Evolutionary conservation across 352 stramenopile species (phyloP), one percentile per base, ranked within the genome.

Genomic region (Aphanomyces astaci): DNA sequence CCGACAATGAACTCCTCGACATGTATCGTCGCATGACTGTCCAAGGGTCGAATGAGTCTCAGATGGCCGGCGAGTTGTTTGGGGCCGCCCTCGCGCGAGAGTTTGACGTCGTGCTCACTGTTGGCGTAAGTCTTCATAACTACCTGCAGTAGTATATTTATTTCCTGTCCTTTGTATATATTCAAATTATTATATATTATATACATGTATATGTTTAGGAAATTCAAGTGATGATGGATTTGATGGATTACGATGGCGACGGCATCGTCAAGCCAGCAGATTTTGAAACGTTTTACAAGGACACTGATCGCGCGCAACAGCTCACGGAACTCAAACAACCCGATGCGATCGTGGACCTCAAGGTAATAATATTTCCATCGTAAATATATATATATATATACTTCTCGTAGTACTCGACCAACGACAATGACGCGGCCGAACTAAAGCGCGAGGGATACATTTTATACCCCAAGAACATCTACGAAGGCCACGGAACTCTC

Each of bases 1-100:
- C 80, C 1, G 84, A 93, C 55, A 91, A 89, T 63, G 84, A 93
- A 60, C 85, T 91, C 17, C 74, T 77, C 22, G 84, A 93, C 49
- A 88, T 76, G 3, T 93, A 91, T 45, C 83, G 84, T 13, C 75
- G 84, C 31, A 62, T 93, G 30, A 70, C 76, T 1, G 74, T 66
- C 45, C 27, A 64, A 1, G 79, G 80, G 19, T 67, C 72, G 17
- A 76, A 66, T 4, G 75, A 71, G 31, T 52, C 32, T 1, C n/a
- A 51, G 10, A 77, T 93, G 54, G 75, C 79, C 3, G 72, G 77
- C 0, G 81, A 89, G 25, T 71, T 90, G 0, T 78, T 93, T 33
- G 81, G 90, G 27, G 71, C 76, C 0, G 76, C 82, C 1, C 79
- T 93, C 19, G 77, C 80, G 55, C 72, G 83, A 24, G 84, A 93